A percentile compares a stretch with the other conserved stretches of the same genome.
These are phyloP conservation scores for Sordariomycetes sp. DNA, from an alignment of 2,329 filamentous ascomycete genomes.

Conservation along the genomic window DNA sequence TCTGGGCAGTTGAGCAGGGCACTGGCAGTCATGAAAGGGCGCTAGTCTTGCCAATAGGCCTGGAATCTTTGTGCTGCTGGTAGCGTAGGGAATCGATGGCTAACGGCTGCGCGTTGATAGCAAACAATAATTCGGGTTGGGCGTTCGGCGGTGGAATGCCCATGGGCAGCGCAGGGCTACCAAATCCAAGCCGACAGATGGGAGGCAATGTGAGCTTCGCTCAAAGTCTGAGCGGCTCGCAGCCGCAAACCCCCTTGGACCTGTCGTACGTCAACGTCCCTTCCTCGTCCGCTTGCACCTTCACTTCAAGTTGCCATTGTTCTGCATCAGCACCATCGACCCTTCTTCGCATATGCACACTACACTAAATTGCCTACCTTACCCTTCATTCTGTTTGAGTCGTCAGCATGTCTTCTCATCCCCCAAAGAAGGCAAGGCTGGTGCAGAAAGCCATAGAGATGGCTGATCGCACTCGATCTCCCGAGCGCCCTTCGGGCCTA, in stretches of 20 bases:
- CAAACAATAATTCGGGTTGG: constrained; percentile 48
- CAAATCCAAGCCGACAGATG: constrained; percentile 43
- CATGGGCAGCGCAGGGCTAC: constrained; percentile 47
- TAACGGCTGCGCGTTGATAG: constrained; percentile 17
- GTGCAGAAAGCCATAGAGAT: constrained; percentile 7
- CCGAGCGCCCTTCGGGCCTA: constrained; percentile 4
- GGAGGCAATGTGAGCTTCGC: constrained; percentile 56
- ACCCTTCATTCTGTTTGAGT: neutral
- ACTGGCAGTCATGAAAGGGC: too few relatives aligned
- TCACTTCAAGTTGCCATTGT: neutral
- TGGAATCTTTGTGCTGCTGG: too few relatives aligned
- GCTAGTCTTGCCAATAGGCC: too few relatives aligned
- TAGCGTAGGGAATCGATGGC: too few relatives aligned
- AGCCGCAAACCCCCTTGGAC: constrained; percentile 53
- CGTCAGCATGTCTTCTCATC: constrained; percentile 5
- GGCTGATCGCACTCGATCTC: neutral
- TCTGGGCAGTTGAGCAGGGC: too few relatives aligned
- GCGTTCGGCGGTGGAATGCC: constrained; percentile 53
- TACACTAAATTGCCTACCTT: neutral
- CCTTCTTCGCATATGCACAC: neutral
- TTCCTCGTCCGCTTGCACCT: constrained; percentile 2
- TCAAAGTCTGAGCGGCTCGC: constrained; percentile 55
- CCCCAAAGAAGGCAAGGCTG: constrained; percentile 6
- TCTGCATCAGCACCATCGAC: neutral
- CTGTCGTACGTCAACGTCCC: constrained; percentile 54